Evolutionary conservation across 352 stramenopile genomes (phyloP).

Genomic region (Phytopythium montanum): DNA sequence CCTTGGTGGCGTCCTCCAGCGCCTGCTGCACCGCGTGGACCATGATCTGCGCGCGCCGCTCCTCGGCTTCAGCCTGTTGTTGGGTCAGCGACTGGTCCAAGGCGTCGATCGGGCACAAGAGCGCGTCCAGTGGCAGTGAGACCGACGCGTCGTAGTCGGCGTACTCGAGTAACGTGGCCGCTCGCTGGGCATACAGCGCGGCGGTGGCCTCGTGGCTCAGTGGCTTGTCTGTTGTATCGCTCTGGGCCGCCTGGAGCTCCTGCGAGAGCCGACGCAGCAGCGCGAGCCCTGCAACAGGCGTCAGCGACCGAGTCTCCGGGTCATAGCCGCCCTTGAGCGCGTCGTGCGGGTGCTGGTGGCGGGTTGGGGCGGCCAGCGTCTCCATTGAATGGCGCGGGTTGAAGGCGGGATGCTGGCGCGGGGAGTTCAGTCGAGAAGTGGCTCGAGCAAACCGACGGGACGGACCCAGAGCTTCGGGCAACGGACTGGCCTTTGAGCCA

Average conservation of each 20-base stretch:
- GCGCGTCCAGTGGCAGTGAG: conserved; percentile 19
- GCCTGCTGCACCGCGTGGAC: conserved; percentile 38
- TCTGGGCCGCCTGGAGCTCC: not conserved
- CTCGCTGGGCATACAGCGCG: conserved; percentile 29
- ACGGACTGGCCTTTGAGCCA: not conserved
- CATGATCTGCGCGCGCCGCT: conserved; percentile 1
- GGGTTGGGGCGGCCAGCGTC: not conserved
- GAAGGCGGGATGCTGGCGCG: not conserved
- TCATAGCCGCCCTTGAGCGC: not conserved
- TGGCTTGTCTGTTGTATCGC: not conserved
- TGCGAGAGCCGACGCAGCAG: conserved; percentile 2
- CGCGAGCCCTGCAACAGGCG: conserved; percentile 1
- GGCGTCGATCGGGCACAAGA: conserved; percentile 11
- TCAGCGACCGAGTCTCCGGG: not conserved
- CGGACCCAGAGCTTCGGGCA: not conserved
- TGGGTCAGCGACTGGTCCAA: conserved; percentile 12
- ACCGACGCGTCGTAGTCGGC: conserved; percentile 35
- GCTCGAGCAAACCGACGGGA: not conserved
- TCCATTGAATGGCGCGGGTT: not conserved
- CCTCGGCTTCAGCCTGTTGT: conserved; percentile 5
- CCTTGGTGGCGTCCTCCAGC: conserved; percentile 27
- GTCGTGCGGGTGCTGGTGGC: not conserved
- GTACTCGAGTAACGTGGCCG: conserved; percentile 28
- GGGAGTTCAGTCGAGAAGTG: not conserved
- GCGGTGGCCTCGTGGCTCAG: conserved; percentile 16